These are phyloP conservation scores for Hypomontagnella submonticulosa DNA, from an alignment of 495 filamentous ascomycete genomes.

Conservation along the genomic window DNA sequence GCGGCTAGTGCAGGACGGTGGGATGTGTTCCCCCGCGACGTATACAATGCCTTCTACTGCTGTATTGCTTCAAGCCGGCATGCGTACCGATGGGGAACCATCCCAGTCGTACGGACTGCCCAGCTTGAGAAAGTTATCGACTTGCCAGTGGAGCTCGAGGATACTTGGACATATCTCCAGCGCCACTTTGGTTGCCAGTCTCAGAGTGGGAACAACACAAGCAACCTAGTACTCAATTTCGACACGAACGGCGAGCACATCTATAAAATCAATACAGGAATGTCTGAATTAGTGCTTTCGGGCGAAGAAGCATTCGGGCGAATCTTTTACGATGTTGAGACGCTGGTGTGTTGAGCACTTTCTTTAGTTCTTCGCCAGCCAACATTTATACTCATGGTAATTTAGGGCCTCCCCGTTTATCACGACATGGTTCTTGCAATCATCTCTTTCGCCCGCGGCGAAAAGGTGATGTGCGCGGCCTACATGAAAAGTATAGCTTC, in stretches of 20 bases:
- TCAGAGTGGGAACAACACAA: constrained; percentile 51
- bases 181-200: constrained; percentile 51
- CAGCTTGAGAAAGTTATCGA: constrained; percentile 53
- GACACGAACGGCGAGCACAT: constrained; percentile 38
- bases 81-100: constrained; percentile 57
- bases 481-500: constrained; percentile 42
- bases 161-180: constrained; percentile 54
- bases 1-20: constrained; percentile 43
- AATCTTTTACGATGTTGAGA: constrained; percentile 50
- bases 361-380: neutral
- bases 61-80: constrained; percentile 53
- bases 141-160: constrained; percentile 50
- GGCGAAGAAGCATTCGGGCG: constrained; percentile 51
- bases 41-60: constrained; percentile 53
- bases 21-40: constrained; percentile 44
- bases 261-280: constrained; percentile 51
- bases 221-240: constrained; percentile 53
- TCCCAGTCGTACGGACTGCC: constrained; percentile 55
- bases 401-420: constrained; percentile 51
- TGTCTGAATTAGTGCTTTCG: constrained; percentile 41
- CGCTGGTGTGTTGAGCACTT: constrained; percentile 29
- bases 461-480: constrained; percentile 36
- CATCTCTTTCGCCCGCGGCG: constrained; percentile 35
- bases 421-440: constrained; percentile 46
- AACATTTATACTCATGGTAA: neutral